Base-by-base conservation (phyloP, 768 basidiomycete genomes). In the Lyophyllum shimeji region DNA sequence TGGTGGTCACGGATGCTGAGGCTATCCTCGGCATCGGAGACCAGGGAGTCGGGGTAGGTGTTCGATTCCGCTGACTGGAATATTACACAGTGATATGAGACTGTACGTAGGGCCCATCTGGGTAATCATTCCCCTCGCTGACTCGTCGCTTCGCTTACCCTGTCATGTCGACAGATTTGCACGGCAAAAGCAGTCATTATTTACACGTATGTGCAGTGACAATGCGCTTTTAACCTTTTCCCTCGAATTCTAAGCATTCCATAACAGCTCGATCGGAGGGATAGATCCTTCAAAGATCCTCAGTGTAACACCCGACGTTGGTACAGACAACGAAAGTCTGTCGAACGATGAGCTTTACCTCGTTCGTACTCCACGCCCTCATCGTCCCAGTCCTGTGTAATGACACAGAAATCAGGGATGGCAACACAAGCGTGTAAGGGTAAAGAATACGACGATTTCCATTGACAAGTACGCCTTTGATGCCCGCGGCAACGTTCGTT, bases 1-100 rank as follows among this genome's bases (percentile, higher is more conserved):
- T 95, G 48, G 90, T 95, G 23, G 87, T 87, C 52, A 89, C 90
- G 0, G 93, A 95, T 66, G 83, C 87, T 3, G 92, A 93, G 63
- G 89, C 90, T 0, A 94, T 95, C 56, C 74, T 95, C 9, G 93
- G 93, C 15, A 81, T 81, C 50, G 80, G 80, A 1, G 80, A 81
- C 65, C 80, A 81, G 60, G 80, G 93, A 54, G 91, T 93, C 71
- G 89, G 76, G 68, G 86, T 81, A 63, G 50, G 71, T 64, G 9
- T 11, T 31, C 18, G 12, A 8, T 7, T 46, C 56, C 9, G 18
- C 15, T 65, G 53, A 21, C n/a, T 51, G 43, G 33, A 21, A 11
- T 20, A 7, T 29, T 27, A 24, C 23, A 25, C 29, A 9, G 29
- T 29, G 29, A 29, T 9, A 29, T 29, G 29, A 9, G 9, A 29